Evolutionary conservation across 2,329 filamentous ascomycete species (phyloP).

Genomic region (Cercospora sp.): DNA sequence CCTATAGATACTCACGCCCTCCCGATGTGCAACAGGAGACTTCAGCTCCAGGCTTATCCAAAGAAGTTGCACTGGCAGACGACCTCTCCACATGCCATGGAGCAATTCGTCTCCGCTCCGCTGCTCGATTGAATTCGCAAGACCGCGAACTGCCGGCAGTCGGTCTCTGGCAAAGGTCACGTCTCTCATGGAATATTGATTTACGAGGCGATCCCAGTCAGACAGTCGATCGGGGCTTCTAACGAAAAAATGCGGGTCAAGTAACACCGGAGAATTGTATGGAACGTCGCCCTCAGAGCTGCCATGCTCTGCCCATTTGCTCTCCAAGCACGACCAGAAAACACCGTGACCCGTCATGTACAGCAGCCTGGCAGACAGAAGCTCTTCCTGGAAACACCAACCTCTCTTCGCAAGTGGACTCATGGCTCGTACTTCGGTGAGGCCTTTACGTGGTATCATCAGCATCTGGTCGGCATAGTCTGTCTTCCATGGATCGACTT

Average conservation of each 20-base stretch:
- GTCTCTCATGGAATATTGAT: background rate
- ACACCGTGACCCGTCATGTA: background rate
- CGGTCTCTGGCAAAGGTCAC: background rate
- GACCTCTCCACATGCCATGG: background rate
- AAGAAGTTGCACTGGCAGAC: background rate
- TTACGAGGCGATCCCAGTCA: background rate
- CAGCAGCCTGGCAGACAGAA: background rate
- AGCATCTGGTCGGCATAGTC: background rate
- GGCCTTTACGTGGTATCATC: background rate
- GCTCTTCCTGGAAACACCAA: background rate
- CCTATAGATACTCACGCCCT: background rate
- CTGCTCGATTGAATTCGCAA: background rate
- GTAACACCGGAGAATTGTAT: background rate
- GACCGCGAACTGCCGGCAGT: background rate
- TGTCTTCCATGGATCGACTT: background rate
- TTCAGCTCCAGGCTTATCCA: background rate
- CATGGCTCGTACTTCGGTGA: background rate
- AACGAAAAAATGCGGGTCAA: background rate
- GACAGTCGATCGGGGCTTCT: background rate
- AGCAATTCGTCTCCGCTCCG: background rate
- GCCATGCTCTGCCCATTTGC: background rate
- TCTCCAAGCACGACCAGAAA: background rate
- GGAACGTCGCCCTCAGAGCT: background rate
- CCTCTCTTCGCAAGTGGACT: background rate
- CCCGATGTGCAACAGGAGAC: background rate